Base-by-base conservation (phyloP, 345 rosid genomes). In the Citrus reticulata region DNA sequence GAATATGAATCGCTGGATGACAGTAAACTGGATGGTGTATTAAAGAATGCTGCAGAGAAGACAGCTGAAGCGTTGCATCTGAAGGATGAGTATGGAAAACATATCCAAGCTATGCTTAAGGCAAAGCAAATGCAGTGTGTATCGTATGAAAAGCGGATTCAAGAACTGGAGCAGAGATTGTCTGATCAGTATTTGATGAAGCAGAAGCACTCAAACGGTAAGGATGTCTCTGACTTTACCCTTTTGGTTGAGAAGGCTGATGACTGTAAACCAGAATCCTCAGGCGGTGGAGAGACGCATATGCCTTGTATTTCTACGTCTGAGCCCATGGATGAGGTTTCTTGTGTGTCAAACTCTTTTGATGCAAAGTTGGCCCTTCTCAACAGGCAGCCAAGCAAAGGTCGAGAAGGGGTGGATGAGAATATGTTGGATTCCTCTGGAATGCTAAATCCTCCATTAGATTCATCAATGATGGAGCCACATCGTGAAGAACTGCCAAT, bases 291-390 rank as follows among this genome's bases (percentile, higher is more conserved):
- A 70, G 87, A 87, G 83, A 83, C 80, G 73, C 88, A 83, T 70
- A 77, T 88, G 80, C 88, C 86, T 29, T 87, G 73, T 75, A 66
- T 78, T 73, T 89, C 90, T 65, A 83, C 91, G 16, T 79, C 93
- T 22, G 99, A 97, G 81, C 91, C 96, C 81, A 94, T 97, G 98
- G 98, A 93, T 80, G 99, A 91, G 84, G 93, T 93, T 79, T 97
- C 99, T 6, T 97, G 97, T 83, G 86, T 94, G 75, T 92, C 98
- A 74, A 90, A 79, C 87, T 83, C 91, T 46, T 81, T 86, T 70
- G 86, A 88, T 74, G 76, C 81, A 54, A 92, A 89, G 72, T 78
- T 86, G 63, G 90, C 88, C 37, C 89, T 78, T 75, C 81, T 92
- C 74, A 79, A 88, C 37, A 86, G 90, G 82, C 95, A 92, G 82